phyloP scores from a whole-genome alignment of 1,284 basidiomycete genomes.

The Spongiforma sp. region DNA sequence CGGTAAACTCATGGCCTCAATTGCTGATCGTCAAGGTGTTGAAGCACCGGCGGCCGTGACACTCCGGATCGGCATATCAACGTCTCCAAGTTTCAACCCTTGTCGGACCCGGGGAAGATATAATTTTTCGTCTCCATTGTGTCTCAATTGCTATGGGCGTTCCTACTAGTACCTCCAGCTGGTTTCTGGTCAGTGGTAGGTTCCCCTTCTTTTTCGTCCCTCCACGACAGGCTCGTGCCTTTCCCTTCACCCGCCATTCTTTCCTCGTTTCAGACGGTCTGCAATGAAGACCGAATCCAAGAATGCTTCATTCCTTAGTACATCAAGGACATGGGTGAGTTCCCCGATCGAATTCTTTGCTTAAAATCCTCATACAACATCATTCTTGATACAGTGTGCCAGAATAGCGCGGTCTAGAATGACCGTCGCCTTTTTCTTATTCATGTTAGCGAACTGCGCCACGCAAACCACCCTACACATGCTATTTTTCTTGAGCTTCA shows the following conservation, averaged over 20 bases:
- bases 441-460: conserved; percentile 43
- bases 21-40: neutral
- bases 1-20: too few species aligned
- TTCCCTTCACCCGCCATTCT: neutral
- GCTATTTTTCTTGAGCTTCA: conserved; percentile 40
- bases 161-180: too few species aligned
- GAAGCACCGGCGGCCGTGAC: neutral
- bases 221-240: conserved; percentile 23
- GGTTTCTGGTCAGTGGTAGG: too few species aligned
- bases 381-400: conserved; percentile 39
- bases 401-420: conserved; percentile 49
- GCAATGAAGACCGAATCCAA: neutral
- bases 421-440: conserved; percentile 49
- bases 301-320: neutral
- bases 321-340: conserved; percentile 22
- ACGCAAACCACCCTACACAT: conserved; percentile 44
- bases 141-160: neutral
- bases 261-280: neutral
- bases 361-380: neutral
- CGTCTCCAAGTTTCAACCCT: neutral
- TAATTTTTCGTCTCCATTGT: neutral
- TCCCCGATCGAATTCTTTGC: neutral
- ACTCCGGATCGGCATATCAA: conserved; percentile 2
- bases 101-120: neutral
- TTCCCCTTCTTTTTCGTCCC: neutral